A percentile compares a stretch with the other conserved stretches of the same genome.
Evolutionary conservation across 768 basidiomycete species (phyloP).

Genomic region (Rhodotorula sphaerocarpa): DNA sequence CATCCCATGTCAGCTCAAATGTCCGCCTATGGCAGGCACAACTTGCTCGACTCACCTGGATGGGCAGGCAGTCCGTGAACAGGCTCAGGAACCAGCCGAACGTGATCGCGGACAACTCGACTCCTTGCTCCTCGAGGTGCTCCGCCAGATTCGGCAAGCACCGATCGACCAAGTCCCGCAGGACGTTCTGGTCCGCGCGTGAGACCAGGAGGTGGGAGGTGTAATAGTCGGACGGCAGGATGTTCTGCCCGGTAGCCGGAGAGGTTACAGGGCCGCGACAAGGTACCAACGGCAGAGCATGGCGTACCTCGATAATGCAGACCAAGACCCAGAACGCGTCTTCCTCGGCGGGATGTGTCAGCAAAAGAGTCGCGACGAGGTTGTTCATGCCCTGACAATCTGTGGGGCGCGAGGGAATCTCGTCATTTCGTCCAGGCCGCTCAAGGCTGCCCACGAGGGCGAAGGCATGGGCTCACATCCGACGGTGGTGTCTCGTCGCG

Average conservation of each 20-base stretch:
- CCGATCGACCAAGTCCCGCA: conserved; percentile 70
- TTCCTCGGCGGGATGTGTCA: conserved; percentile 90
- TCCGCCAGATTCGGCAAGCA: conserved; percentile 44
- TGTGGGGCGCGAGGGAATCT: neutral
- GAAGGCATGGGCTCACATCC: conserved; percentile 50
- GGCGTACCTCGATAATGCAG: conserved; percentile 62
- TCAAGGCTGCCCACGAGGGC: neutral
- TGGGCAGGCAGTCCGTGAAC: conserved; percentile 90
- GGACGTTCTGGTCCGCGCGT: conserved; percentile 82
- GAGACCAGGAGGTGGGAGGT: conserved; percentile 85
- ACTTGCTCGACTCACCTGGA: conserved; percentile 76
- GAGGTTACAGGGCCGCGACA: neutral
- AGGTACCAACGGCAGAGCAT: neutral
- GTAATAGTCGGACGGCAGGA: conserved; percentile 87
- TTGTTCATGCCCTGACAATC: conserved; percentile 68
- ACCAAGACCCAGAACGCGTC: conserved; percentile 93
- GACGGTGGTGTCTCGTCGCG: conserved; percentile 80
- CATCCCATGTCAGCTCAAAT: too few species aligned
- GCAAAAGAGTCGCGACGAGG: conserved; percentile 82
- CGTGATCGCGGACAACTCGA: conserved; percentile 87
- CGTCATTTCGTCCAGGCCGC: too few species aligned
- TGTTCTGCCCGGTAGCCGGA: conserved; percentile 45
- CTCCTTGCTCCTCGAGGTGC: conserved; percentile 69
- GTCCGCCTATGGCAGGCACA: too few species aligned
- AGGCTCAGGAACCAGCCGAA: conserved; percentile 98